Conservation (phyloP, 1,284 basidiomycete species). For the Apiotrichum sp. region DNA sequence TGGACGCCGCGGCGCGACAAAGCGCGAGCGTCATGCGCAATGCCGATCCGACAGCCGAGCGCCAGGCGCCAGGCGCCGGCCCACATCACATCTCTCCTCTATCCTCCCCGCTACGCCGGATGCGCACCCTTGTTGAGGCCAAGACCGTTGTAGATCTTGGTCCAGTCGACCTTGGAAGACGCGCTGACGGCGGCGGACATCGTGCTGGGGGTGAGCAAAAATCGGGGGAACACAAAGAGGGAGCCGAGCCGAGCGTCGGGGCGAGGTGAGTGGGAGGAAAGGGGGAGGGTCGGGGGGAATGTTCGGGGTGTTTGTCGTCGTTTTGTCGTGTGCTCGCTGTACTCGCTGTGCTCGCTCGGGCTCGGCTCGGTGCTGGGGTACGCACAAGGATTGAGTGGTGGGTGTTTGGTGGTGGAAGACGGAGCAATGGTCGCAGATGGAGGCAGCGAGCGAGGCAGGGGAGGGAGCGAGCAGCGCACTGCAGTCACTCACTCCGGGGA, state of each 20-base stretch:
- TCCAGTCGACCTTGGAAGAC: constrained; percentile 58
- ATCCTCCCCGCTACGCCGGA: too few relatives aligned
- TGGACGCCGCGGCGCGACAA: too few relatives aligned
- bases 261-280: not conserved
- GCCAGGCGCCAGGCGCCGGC: too few relatives aligned
- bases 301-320: not conserved
- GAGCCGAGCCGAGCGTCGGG: constrained; percentile 3
- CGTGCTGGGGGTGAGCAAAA: constrained; percentile 3
- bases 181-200: constrained; percentile 16
- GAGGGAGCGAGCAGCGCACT: not conserved
- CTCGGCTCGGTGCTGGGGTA: not conserved
- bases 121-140: constrained; percentile 81
- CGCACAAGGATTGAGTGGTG: constrained; percentile 1
- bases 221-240: not conserved
- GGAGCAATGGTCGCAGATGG: not conserved
- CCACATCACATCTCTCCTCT: too few relatives aligned
- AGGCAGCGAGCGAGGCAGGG: not conserved
- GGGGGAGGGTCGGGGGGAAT: too few relatives aligned
- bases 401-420: not conserved
- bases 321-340: too few relatives aligned
- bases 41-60: too few relatives aligned
- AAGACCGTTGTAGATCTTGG: constrained; percentile 81
- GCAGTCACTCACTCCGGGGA: not conserved
- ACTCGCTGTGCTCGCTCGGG: too few relatives aligned
- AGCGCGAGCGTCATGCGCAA: too few relatives aligned